phyloP scores from a whole-genome alignment of 495 filamentous ascomycete genomes.

The Pyrenula massariospora region DNA sequence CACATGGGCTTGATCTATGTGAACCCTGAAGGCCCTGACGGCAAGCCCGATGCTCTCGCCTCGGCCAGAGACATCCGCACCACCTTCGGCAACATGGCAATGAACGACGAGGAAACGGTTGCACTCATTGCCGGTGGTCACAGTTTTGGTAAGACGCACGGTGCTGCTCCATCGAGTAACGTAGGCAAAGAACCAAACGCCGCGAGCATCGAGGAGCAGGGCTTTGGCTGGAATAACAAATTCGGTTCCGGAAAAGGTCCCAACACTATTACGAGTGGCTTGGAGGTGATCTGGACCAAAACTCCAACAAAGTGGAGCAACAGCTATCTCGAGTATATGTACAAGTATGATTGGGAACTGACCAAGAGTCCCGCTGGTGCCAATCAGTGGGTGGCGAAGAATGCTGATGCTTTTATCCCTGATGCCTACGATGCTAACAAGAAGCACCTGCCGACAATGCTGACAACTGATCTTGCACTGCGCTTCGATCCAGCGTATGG shows the following conservation, averaged over 20 bases:
- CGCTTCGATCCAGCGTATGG: conserved; percentile 58
- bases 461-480: conserved; percentile 60
- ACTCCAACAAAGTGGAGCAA: conserved; percentile 59
- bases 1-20: conserved; percentile 71
- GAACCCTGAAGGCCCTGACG: conserved; percentile 66
- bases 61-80: conserved; percentile 55
- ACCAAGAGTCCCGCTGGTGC: conserved; percentile 62
- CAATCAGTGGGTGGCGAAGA: conserved; percentile 63
- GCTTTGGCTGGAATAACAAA: conserved; percentile 54
- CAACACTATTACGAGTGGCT: conserved; percentile 58
- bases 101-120: conserved; percentile 68
- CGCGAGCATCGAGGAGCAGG: conserved; percentile 47
- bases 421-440: conserved; percentile 51
- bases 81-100: conserved; percentile 65
- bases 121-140: conserved; percentile 66
- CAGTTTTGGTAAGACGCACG: conserved; percentile 66
- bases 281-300: conserved; percentile 65
- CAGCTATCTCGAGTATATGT: conserved; percentile 58
- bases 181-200: conserved; percentile 54
- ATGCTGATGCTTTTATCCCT: conserved; percentile 50
- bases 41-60: conserved; percentile 52
- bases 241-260: conserved; percentile 47
- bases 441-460: conserved; percentile 56
- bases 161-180: conserved; percentile 44
- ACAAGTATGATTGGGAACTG: conserved; percentile 66